Evolutionary conservation across 1,284 basidiomycete genomes (phyloP).

Genomic region (Trichosporon sp.): DNA sequence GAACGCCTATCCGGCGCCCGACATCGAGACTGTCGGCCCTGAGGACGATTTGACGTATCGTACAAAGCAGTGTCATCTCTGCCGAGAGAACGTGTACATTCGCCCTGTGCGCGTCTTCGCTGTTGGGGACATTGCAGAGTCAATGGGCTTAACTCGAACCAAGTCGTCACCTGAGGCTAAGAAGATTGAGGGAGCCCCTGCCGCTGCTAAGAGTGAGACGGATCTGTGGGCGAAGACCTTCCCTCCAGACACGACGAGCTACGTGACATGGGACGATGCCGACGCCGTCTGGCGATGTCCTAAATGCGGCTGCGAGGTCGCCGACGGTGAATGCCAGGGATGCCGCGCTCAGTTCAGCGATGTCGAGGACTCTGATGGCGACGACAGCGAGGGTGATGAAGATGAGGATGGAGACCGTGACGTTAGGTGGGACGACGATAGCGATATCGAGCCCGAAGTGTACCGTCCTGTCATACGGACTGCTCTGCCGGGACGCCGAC

Average conservation of each 20-base stretch:
- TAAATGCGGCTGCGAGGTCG: constrained; percentile 35
- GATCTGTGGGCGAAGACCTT: constrained; percentile 36
- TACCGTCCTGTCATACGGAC: neutral
- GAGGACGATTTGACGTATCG: constrained; percentile 32
- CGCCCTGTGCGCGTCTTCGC: constrained; percentile 40
- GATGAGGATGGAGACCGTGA: neutral
- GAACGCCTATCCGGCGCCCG: constrained; percentile 29
- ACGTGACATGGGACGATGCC: constrained; percentile 28
- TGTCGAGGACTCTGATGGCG: constrained; percentile 5
- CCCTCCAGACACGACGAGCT: constrained; percentile 24
- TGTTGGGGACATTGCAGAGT: constrained; percentile 32
- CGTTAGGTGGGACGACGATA: neutral
- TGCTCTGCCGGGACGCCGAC: neutral
- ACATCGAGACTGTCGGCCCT: constrained; percentile 16
- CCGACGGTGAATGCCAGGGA: constrained; percentile 23
- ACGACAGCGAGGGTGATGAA: constrained; percentile 1
- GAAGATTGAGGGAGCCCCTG: constrained; percentile 1
- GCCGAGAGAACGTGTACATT: constrained; percentile 34
- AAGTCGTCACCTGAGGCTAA: constrained; percentile 8
- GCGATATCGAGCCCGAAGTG: neutral
- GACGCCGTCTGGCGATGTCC: constrained; percentile 35
- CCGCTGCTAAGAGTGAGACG: neutral
- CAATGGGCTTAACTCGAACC: constrained; percentile 25
- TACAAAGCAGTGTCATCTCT: constrained; percentile 43
- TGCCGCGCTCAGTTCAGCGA: constrained; percentile 32